Conservation (phyloP, 441 rosid genomes). For the Pelargonium australe region DNA sequence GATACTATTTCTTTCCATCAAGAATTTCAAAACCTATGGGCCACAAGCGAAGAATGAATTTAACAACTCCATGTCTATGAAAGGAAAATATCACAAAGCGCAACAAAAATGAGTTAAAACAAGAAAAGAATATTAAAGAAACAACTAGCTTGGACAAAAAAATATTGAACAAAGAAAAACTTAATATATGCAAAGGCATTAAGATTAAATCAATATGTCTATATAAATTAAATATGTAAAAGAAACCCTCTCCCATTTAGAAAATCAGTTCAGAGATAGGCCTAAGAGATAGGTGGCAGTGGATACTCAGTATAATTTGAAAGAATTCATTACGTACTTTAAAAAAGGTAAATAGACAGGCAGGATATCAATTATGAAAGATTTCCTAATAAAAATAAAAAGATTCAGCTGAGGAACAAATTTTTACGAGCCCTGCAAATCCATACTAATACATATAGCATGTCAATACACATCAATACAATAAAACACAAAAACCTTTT, state of each 20-base stretch:
- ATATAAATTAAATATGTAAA: neutral
- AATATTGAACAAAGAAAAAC: neutral
- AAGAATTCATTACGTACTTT: neutral
- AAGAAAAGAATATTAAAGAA: too few relatives aligned
- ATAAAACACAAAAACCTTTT: neutral
- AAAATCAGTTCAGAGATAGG: neutral
- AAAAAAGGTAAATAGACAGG: neutral
- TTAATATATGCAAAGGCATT: neutral
- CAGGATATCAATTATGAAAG: neutral
- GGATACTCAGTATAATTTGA: neutral
- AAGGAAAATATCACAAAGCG: neutral
- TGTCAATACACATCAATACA: neutral
- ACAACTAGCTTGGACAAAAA: neutral
- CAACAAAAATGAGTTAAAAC: neutral
- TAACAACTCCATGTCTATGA: neutral
- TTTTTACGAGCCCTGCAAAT: too few relatives aligned
- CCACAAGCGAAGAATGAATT: slow-evolving; percentile 7
- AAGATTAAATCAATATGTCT: neutral
- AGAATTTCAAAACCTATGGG: slow-evolving; percentile 78
- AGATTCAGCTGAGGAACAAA: too few relatives aligned
- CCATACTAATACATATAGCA: neutral
- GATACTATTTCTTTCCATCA: slow-evolving; percentile 86
- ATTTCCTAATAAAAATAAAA: too few relatives aligned
- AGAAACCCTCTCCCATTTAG: neutral
- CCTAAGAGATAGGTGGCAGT: neutral